These are phyloP conservation scores for Sanghuangporus weigelae DNA, from an alignment of 1,284 basidiomycete genomes.

Conservation along the genomic window DNA sequence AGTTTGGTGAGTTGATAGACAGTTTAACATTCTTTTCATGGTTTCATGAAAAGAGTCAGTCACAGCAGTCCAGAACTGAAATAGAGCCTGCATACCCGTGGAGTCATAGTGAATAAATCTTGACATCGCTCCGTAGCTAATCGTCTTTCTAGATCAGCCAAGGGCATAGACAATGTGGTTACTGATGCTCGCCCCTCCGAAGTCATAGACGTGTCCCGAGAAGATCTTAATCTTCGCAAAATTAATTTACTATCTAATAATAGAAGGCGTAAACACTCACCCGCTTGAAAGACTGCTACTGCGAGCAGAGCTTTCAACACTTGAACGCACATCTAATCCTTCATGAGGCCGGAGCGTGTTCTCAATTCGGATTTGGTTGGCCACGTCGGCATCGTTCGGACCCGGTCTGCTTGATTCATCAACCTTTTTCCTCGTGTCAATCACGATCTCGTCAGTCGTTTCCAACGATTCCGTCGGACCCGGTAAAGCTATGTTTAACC, in stretches of 20 bases:
- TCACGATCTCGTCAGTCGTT: constrained; percentile 47
- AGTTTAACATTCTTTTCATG: constrained; percentile 73
- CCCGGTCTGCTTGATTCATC: background rate
- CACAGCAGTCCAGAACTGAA: background rate
- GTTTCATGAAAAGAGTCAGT: constrained; percentile 14
- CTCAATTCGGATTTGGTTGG: background rate
- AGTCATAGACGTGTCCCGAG: constrained; percentile 53
- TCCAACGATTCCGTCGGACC: constrained; percentile 26
- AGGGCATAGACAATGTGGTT: constrained; percentile 47
- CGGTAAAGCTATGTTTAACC: constrained; percentile 35
- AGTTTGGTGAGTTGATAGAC: constrained; percentile 80
- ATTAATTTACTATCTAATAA: background rate
- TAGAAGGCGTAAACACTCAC: constrained; percentile 34
- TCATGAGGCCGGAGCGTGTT: constrained; percentile 23
- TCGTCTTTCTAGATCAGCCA: constrained; percentile 77
- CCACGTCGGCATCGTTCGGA: background rate
- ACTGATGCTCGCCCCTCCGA: constrained; percentile 48
- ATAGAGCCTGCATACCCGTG: constrained; percentile 59
- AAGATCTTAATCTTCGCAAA: constrained; percentile 41
- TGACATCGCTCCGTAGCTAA: constrained; percentile 77
- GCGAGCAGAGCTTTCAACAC: constrained; percentile 43
- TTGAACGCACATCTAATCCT: constrained; percentile 32
- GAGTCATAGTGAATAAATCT: constrained; percentile 95
- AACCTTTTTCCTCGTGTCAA: constrained; percentile 36
- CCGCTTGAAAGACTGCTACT: constrained; percentile 49